A percentile compares a stretch with the other conserved stretches of the same genome.
These are phyloP conservation scores for Seiridium cupressi DNA, from an alignment of 2,329 filamentous ascomycete genomes.

Conservation along the genomic window DNA sequence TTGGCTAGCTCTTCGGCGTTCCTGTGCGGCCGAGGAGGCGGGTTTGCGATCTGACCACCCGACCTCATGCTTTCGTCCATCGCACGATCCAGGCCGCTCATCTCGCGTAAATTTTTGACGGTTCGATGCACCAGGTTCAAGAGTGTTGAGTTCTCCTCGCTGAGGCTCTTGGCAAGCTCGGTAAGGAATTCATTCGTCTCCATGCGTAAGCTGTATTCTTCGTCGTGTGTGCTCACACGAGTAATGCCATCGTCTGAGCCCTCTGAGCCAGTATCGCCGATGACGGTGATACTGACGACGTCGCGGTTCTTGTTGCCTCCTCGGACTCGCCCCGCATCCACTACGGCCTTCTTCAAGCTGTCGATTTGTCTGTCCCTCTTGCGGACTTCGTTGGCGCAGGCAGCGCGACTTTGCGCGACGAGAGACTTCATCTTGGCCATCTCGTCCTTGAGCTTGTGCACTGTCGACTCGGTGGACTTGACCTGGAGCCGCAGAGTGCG, in stretches of 20 bases:
- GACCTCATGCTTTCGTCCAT: slow-evolving; percentile 9
- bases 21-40: slow-evolving; percentile 28
- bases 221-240: slow-evolving; percentile 37
- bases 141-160: slow-evolving; percentile 87
- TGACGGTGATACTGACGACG: slow-evolving; percentile 56
- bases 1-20: slow-evolving; percentile 64
- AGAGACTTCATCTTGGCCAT: slow-evolving; percentile 74
- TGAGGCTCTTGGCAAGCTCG: slow-evolving; percentile 75
- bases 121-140: slow-evolving; percentile 71
- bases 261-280: slow-evolving; percentile 52
- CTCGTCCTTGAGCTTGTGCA: slow-evolving; percentile 81
- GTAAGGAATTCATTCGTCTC: slow-evolving; percentile 93
- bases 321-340: slow-evolving; percentile 64
- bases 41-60: slow-evolving; percentile 17
- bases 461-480: slow-evolving; percentile 69
- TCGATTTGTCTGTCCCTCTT: slow-evolving; percentile 89
- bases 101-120: slow-evolving; percentile 67
- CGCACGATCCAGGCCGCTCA: slow-evolving; percentile 55
- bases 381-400: slow-evolving; percentile 87
- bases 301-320: slow-evolving; percentile 54
- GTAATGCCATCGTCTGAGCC: slow-evolving; percentile 26
- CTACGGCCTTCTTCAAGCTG: slow-evolving; percentile 81
- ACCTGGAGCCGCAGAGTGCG: slow-evolving; percentile 67
- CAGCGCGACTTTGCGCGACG: slow-evolving; percentile 78
- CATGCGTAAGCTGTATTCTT: slow-evolving; percentile 69